Base-by-base conservation (phyloP, 306 rosid species). In the Begonia masoniana region DNA sequence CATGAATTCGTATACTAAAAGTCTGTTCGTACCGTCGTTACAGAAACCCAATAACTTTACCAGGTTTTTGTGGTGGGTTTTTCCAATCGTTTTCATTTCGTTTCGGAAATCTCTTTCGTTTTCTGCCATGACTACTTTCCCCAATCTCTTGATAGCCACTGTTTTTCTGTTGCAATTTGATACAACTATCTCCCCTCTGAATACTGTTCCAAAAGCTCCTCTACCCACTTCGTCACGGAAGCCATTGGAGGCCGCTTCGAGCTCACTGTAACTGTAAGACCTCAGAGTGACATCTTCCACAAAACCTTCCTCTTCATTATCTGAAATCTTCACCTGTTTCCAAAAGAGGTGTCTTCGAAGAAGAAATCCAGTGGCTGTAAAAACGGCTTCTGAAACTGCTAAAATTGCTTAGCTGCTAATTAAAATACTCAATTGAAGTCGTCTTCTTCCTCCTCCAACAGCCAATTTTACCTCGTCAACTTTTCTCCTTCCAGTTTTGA, bases 1-100 rank as follows among this genome's bases (percentile, higher is more conserved):
- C 74, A 75, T 71, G 48, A 47, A 64, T 60, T 75, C 77, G 12
- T 75, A 70, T 2, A 75, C 65, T 50, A 75, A 43, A 10, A 70
- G 70, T 52, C 65, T 55, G 14, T 63, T 52, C 24, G 56, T 47
- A 43, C 61, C 70, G 11, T 75, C 76, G 9, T 66, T 62, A 39
- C 73, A 74, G 55, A 62, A 74, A 13, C 80, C 73, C 36, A 55
- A 42, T 52, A 70, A 51, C 52, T 58, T 61, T 3, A 70, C 71
- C 12, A 64, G 54, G 50, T 64, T 64, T 51, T 24, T 55, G 48
- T 70, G 71, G 56, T 51, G 66, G 3, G 71, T 64, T 43, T 50
- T 48, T 7, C 63, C 75, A 0, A 70, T 70, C 19, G 16, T 50
- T 45, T 50, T 57, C 31, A 64, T 36, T 63, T 70, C 63, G 54